Percentiles rank a stretch among this genome's conserved stretches.
Conservation (phyloP, 768 basidiomycete species). For the Suillus hirtellus region DNA sequence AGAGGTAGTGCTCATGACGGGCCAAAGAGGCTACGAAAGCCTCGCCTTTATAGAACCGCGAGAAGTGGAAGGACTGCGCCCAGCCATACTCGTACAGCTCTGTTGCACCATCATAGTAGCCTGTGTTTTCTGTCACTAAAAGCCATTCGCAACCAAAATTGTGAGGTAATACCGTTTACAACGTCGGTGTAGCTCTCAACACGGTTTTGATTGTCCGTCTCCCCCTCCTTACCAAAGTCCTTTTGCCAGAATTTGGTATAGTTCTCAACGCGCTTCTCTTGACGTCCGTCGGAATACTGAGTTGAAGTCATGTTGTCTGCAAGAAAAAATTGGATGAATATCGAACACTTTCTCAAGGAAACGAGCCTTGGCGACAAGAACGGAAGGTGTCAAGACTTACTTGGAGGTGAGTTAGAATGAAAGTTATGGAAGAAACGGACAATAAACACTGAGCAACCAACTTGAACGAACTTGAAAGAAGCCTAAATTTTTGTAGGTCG, state of each 20-base stretch:
- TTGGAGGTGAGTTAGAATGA: neutral
- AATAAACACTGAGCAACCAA: neutral
- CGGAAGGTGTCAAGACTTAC: neutral
- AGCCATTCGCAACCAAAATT: neutral
- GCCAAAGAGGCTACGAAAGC: constrained; percentile 69
- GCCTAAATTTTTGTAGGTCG: neutral
- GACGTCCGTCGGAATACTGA: constrained; percentile 56
- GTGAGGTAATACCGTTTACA: constrained; percentile 68
- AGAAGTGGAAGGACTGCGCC: constrained; percentile 93
- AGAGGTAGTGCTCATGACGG: constrained; percentile 97
- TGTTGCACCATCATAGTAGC: constrained; percentile 97
- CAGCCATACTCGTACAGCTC: constrained; percentile 95
- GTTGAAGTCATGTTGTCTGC: constrained; percentile 15
- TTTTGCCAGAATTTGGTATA: constrained; percentile 94
- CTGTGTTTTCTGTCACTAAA: constrained; percentile 36
- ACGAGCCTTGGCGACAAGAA: neutral
- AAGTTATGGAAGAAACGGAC: neutral
- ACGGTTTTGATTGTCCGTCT: constrained; percentile 67
- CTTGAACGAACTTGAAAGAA: neutral
- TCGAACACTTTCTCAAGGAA: neutral
- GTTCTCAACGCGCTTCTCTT: constrained; percentile 68
- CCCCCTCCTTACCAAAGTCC: constrained; percentile 71
- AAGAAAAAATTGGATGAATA: constrained; percentile 1
- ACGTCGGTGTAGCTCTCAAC: constrained; percentile 87
- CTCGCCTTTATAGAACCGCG: constrained; percentile 94